A percentile compares a stretch with the other conserved stretches of the same genome.
Conservation (phyloP, 305 asterid species). For the Fraxinus greggii region DNA sequence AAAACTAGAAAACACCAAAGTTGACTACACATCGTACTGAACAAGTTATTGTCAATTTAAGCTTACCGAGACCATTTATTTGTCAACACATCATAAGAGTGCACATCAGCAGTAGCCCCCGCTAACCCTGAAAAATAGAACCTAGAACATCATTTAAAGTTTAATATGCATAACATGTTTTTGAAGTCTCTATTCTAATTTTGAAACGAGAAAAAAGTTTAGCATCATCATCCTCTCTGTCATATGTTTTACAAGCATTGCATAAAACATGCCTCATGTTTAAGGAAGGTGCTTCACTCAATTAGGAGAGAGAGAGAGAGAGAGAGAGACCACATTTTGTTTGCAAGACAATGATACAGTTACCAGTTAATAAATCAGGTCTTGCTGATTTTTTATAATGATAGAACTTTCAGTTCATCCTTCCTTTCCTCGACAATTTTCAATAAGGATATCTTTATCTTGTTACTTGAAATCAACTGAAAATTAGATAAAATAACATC, state of each 20-base stretch:
- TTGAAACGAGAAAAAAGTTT: slow-evolving; percentile 6
- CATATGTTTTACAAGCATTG: neutral
- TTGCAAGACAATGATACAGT: neutral
- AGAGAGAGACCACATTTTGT: neutral
- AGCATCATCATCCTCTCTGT: neutral
- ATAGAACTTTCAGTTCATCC: neutral
- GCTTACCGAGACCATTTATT: slow-evolving; percentile 95
- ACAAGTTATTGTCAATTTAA: slow-evolving; percentile 1
- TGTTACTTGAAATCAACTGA: neutral
- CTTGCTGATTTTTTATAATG: neutral
- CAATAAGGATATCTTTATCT: neutral
- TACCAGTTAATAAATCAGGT: neutral
- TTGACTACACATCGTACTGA: neutral
- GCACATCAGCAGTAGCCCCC: slow-evolving; percentile 99
- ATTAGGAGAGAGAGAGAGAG: no score
- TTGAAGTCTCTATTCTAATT: neutral
- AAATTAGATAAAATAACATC: slow-evolving; percentile 6
- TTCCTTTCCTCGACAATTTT: slow-evolving; percentile 9
- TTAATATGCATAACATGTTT: slow-evolving; percentile 9
- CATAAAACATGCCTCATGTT: neutral
- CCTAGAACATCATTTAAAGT: slow-evolving; percentile 25
- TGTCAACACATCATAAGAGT: slow-evolving; percentile 80
- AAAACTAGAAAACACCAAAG: neutral
- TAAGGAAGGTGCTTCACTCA: neutral
- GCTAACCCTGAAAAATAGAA: slow-evolving; percentile 76